phyloP scores from a whole-genome alignment of 2,329 filamentous ascomycete species.

The Colletotrichum aenigma region DNA sequence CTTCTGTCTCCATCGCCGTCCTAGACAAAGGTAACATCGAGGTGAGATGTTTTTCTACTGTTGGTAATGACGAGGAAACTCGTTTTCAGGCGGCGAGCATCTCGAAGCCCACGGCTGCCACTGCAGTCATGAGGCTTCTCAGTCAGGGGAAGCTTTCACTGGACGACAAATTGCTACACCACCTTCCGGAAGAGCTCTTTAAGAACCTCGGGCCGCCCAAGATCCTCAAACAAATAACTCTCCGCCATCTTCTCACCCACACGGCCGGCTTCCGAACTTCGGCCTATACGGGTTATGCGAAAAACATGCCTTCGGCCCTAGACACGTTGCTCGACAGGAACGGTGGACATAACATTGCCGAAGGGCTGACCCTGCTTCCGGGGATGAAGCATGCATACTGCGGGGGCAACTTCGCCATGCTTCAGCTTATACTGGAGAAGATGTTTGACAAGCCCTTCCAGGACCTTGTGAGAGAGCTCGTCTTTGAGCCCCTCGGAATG shows the following conservation, averaged over 20 bases:
- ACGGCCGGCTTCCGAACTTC: background rate
- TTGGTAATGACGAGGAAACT: background rate
- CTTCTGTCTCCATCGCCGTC: constrained; percentile 3
- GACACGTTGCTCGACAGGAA: constrained; percentile 16
- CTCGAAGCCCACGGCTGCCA: constrained; percentile 1
- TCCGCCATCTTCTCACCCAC: background rate
- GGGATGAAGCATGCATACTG: background rate
- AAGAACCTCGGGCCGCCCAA: background rate
- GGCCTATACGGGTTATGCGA: background rate
- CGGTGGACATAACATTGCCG: background rate
- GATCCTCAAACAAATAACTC: background rate
- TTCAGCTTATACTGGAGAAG: constrained; percentile 6
- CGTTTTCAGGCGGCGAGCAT: constrained; percentile 9
- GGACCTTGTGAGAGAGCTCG: background rate
- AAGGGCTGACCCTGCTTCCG: background rate
- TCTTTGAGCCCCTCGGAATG: background rate
- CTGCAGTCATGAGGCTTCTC: background rate
- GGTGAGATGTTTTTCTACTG: background rate
- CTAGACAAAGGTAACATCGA: background rate
- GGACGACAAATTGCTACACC: background rate
- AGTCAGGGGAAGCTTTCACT: background rate
- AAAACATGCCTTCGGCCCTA: background rate
- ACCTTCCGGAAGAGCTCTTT: background rate
- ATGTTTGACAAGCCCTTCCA: background rate
- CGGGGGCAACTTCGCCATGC: background rate